Percentiles rank a stretch among this genome's conserved stretches.
phyloP scores from a whole-genome alignment of 139 green algal species.

The Zygnema cylindricum region DNA sequence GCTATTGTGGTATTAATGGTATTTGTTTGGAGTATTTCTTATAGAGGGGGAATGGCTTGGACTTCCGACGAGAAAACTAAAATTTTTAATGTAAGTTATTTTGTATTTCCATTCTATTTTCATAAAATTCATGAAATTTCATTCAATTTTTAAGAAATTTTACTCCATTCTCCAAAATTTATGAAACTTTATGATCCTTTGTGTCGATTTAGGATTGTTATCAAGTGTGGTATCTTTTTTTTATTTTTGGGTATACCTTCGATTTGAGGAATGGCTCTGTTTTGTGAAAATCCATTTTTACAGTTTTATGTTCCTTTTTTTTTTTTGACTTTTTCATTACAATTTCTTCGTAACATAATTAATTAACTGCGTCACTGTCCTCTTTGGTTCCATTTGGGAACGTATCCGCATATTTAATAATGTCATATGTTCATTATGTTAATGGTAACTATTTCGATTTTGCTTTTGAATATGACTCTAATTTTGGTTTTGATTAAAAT shows the following conservation, averaged over 20 bases:
- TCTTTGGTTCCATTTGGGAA: background rate
- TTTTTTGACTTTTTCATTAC: no score
- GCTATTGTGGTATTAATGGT: background rate
- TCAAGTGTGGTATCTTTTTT: background rate
- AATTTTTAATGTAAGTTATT: constrained; percentile 16
- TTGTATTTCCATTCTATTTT: background rate
- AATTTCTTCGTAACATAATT: background rate
- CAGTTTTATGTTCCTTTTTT: no score
- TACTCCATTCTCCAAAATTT: no score
- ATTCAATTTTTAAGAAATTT: background rate
- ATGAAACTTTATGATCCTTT: background rate
- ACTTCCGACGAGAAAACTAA: background rate
- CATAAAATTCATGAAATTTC: background rate
- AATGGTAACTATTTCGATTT: background rate
- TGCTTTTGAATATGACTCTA: background rate
- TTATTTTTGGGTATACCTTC: background rate
- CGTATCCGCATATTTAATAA: background rate
- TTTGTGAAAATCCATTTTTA: no score
- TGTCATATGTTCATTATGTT: background rate
- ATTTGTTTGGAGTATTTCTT: background rate
- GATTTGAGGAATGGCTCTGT: no score
- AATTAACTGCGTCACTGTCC: background rate
- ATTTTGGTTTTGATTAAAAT: background rate
- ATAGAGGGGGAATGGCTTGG: background rate
- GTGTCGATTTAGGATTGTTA: background rate